Conservation (phyloP, 2,329 filamentous ascomycete species). For the Fusarium gaditjirri region DNA sequence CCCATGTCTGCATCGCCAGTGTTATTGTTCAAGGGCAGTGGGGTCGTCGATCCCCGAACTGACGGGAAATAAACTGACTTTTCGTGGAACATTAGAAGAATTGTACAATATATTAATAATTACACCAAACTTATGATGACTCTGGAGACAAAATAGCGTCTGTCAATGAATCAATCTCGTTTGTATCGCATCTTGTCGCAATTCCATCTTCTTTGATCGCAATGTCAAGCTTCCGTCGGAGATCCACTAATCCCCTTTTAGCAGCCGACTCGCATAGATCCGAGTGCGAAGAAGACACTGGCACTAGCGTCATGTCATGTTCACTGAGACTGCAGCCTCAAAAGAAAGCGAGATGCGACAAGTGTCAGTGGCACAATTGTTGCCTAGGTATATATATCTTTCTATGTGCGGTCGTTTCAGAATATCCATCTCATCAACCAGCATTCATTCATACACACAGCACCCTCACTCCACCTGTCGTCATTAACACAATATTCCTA, state of each 20-base stretch:
- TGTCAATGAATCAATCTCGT: neutral
- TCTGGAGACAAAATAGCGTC: accelerated
- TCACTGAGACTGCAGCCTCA: neutral
- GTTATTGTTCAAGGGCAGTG: no score
- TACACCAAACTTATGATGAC: accelerated
- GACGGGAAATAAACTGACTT: accelerated
- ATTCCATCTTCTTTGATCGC: neutral
- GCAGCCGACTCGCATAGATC: neutral
- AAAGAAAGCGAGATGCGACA: neutral
- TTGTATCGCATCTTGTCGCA: neutral
- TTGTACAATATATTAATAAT: accelerated
- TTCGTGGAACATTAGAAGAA: accelerated
- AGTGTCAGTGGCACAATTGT: neutral
- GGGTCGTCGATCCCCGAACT: no score
- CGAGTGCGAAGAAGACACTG: slow-evolving; percentile 16
- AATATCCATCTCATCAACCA: neutral
- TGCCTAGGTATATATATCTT: neutral
- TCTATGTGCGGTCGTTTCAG: neutral
- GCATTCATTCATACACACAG: neutral
- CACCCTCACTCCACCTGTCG: no score
- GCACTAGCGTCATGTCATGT: neutral
- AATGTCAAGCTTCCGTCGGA: neutral
- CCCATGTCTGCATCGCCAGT: accelerated
- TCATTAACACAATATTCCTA: neutral
- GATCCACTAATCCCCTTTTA: neutral